Base-by-base conservation (phyloP, 106 monocot species). In the Amphibolis antarctica region DNA sequence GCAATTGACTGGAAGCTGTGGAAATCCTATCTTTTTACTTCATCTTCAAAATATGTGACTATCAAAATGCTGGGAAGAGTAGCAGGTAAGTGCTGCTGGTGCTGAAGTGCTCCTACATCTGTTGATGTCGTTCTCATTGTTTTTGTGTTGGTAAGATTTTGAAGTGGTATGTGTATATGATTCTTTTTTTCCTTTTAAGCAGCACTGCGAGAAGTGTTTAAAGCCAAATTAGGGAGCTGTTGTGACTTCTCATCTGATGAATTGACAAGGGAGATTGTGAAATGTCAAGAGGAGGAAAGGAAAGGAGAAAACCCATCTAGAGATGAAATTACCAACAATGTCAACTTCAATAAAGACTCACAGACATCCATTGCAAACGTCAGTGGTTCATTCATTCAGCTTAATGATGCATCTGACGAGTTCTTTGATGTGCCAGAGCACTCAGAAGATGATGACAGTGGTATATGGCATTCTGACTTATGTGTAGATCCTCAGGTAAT, bases 1-100 rank as follows among this genome's bases (percentile, higher is more conserved):
- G 98, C 90, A 63, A 91, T 98, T 64, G 98, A 98, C 62, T 98
- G 98, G 98, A 98, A 83, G 65, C 75, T 86, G 22, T 91, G 98
- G 98, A 85, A 80, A 68, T 82, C 91, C 65, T 87, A 81, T 70
- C 46, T 91, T n/a, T 73, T 98, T 31, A 71, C 76, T 18, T 87
- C 91, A 21, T 91, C 98, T 60, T 78, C 80, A 47, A 86, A 88
- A 64, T 69, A 77, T 53, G 70, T 98, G 36, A 98, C 98, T 58
- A 76, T 85, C 28, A 75, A 77, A 49, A 98, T 98, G 98, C 76
- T 98, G 14, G 91, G 77, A 22, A 82, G 98, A 80, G 74, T 98
- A 74, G 86, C 98, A 64, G 98, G 98, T 87, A 75, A 10, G 5
- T n/a, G n/a, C n/a, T n/a, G n/a, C n/a, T 29, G 11, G 28, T 36